Percentiles rank a stretch among this genome's conserved stretches.
These are phyloP conservation scores for Mycosphaerella arachidis DNA, from an alignment of 2,329 filamentous ascomycete genomes.

Conservation along the genomic window DNA sequence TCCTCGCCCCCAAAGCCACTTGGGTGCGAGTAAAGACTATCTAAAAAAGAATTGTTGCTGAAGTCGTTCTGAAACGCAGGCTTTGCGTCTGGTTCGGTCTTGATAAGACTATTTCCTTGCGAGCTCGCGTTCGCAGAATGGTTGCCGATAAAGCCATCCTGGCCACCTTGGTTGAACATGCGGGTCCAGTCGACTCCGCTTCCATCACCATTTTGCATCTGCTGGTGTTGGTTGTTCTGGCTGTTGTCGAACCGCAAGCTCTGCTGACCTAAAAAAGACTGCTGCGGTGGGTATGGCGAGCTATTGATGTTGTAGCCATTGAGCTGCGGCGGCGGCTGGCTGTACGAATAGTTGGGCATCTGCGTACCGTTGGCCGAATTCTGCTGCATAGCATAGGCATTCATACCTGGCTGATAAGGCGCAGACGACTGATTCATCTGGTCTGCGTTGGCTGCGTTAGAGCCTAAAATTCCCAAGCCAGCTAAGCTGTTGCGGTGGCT, in stretches of 20 bases:
- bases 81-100: slow-evolving; percentile 41
- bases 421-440: slow-evolving; percentile 27
- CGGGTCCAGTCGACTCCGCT: slow-evolving; percentile 41
- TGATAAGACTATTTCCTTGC: slow-evolving; percentile 34
- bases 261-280: slow-evolving; percentile 37
- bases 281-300: slow-evolving; percentile 25
- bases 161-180: slow-evolving; percentile 42
- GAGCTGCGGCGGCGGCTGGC: slow-evolving; percentile 22
- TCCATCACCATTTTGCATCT: slow-evolving; percentile 29
- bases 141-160: slow-evolving; percentile 45
- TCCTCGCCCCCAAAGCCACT: slow-evolving; percentile 39
- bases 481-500: slow-evolving; percentile 32
- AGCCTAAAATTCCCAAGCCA: slow-evolving; percentile 31
- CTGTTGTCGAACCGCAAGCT: slow-evolving; percentile 36
- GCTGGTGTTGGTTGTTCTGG: slow-evolving; percentile 31
- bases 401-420: slow-evolving; percentile 28
- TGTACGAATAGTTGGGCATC: slow-evolving; percentile 31
- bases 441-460: slow-evolving; percentile 26
- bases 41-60: slow-evolving; percentile 47
- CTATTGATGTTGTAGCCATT: slow-evolving; percentile 28
- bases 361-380: slow-evolving; percentile 26
- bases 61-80: slow-evolving; percentile 40
- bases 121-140: slow-evolving; percentile 44
- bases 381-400: slow-evolving; percentile 34
- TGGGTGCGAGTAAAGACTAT: slow-evolving; percentile 45